A percentile compares a stretch with the other conserved stretches of the same genome.
These are phyloP conservation scores for Penicillium psychrosexuale DNA, from an alignment of 2,329 filamentous ascomycete species.

Conservation along the genomic window DNA sequence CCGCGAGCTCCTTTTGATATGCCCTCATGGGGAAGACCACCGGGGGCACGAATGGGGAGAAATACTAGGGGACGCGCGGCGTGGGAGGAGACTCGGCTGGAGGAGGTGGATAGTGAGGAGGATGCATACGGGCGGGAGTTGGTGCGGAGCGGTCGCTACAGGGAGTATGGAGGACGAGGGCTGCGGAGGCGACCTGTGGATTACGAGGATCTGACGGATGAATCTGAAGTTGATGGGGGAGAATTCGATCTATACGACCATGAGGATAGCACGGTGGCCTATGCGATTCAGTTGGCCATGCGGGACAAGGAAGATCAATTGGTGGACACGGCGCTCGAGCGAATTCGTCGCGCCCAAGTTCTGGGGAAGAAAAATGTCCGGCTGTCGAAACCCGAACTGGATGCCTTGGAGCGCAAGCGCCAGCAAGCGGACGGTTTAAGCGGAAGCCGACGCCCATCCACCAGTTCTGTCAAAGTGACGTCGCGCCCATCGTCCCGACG, in stretches of 20 bases:
- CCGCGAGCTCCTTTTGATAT: constrained; percentile 91
- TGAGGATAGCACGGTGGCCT: constrained; percentile 43
- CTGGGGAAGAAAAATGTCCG: constrained; percentile 76
- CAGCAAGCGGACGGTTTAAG: constrained; percentile 46
- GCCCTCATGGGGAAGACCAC: constrained; percentile 99
- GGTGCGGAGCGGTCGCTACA: constrained; percentile 25
- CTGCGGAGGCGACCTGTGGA: constrained; percentile 35
- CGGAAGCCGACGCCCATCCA: constrained; percentile 17
- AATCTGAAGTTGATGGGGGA: constrained; percentile 47
- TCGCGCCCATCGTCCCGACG: constrained; percentile 22
- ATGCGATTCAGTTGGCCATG: constrained; percentile 54
- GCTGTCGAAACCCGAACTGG: constrained; percentile 74
- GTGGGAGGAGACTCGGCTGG: constrained; percentile 48
- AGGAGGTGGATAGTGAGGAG: constrained; percentile 40
- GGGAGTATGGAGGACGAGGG: constrained; percentile 33
- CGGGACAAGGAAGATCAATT: constrained; percentile 70
- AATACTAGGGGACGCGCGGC: constrained; percentile 56
- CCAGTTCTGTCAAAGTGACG: constrained; percentile 18
- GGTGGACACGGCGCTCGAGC: constrained; percentile 72
- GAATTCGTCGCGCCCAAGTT: constrained; percentile 73
- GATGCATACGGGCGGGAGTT: constrained; percentile 39
- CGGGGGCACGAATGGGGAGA: constrained; percentile 72
- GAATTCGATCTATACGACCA: constrained; percentile 54
- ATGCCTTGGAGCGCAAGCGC: constrained; percentile 70
- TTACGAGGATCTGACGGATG: constrained; percentile 50